Evolutionary conservation across 2,329 filamentous ascomycete genomes (phyloP).

Genomic region (Penicillium occitanis): DNA sequence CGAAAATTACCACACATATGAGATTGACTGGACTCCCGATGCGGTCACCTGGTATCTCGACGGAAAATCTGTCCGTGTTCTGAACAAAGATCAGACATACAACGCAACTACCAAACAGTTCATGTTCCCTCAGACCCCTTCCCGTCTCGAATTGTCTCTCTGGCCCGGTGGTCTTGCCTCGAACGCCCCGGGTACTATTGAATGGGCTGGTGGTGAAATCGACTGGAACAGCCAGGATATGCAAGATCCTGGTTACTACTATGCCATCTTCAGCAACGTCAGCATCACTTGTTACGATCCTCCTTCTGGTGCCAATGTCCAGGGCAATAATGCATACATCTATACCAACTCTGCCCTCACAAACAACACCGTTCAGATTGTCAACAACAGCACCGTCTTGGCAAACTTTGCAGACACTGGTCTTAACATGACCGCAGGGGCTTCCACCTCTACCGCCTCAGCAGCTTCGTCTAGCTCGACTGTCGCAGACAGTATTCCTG

Average conservation of each 20-base stretch:
- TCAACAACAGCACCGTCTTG: conserved; percentile 71
- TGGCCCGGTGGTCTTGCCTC: conserved; percentile 84
- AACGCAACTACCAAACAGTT: conserved; percentile 79
- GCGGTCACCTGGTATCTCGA: conserved; percentile 84
- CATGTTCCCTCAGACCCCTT: conserved; percentile 85
- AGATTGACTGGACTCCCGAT: conserved; percentile 89
- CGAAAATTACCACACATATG: conserved; percentile 80
- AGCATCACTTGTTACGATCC: conserved; percentile 85
- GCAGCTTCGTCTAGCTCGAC: conserved; percentile 14
- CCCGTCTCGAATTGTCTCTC: conserved; percentile 88
- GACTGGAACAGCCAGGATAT: conserved; percentile 84
- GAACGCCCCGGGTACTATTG: conserved; percentile 80
- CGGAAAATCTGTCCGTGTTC: conserved; percentile 70
- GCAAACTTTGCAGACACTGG: conserved; percentile 80
- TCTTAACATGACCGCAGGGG: conserved; percentile 62
- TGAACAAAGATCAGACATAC: conserved; percentile 78
- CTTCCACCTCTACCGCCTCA: conserved; percentile 10
- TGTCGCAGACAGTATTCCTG: conserved; percentile 33
- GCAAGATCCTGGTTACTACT: conserved; percentile 83
- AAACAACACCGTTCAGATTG: conserved; percentile 75
- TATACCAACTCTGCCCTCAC: conserved; percentile 66
- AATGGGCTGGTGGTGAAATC: conserved; percentile 88
- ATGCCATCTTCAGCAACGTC: conserved; percentile 73
- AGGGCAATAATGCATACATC: conserved; percentile 67
- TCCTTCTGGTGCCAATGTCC: conserved; percentile 65